Evolutionary conservation across 2,329 filamentous ascomycete genomes (phyloP), one percentile per base, ranked within the genome.

Genomic region (Amauroascus niger): DNA sequence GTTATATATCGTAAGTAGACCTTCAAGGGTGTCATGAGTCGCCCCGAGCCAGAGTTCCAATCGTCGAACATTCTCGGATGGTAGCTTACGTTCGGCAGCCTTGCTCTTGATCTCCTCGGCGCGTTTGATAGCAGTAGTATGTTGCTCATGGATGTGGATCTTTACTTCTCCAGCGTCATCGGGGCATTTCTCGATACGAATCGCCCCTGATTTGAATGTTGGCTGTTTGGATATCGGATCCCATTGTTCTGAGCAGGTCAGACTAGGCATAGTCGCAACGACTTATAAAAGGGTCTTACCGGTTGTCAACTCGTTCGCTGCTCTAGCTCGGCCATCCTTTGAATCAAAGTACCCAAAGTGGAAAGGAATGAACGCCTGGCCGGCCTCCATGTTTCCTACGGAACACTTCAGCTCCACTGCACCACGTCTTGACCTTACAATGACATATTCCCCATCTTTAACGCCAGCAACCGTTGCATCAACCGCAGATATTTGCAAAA

Each of bases 181-280:
- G 6, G 55, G 55, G 11, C 63, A 54, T 55, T 69, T 69, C 14
- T 65, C 64, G 44, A 71, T 64, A 4, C 62, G 57, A 6, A 69
- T 61, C 1, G 68, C 64, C 7, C 67, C 67, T 9, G 65, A 63
- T 56, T 71, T 70, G 63, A 70, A 70, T 35, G 56, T 58, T 7
- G 68, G 68, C 40, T 70, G 67, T 48, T 70, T 71, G 11, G 67
- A 70, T 9, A 70, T 61, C 0, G 67, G 66, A 54, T 69, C 68
- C 67, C 60, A 64, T 59, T 61, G 62, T 46, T 63, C 63, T 64
- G 24, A 22, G 32, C 6, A 44, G 32, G 26, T 49, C 6, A 54
- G 30, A 24, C 13, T 7, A 5, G 6, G 14, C 13, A 26, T 14
- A 14, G 14, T 24, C 1, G 2, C 13, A 22, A 47, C n/a, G 39